These are phyloP conservation scores for Rhizopogon vesiculosus DNA, from an alignment of 768 basidiomycete species.

Conservation along the genomic window DNA sequence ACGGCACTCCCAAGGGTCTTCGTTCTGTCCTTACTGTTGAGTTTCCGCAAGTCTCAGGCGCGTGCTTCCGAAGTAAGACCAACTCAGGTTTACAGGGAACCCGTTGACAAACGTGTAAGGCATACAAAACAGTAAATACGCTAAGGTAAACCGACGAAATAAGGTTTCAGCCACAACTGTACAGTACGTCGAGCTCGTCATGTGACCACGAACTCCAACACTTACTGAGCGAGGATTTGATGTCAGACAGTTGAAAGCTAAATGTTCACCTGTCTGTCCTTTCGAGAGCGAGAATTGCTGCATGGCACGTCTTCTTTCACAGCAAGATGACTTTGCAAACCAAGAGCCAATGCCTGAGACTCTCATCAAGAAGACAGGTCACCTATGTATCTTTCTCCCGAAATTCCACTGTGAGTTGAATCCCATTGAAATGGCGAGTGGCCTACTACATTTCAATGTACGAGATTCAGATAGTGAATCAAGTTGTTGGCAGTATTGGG, in stretches of 20 bases:
- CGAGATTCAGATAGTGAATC: neutral
- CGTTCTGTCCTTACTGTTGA: constrained; percentile 28
- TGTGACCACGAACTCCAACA: no score
- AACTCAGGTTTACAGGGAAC: no score
- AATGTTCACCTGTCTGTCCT: constrained; percentile 34
- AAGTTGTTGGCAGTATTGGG: constrained; percentile 12
- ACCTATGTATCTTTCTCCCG: constrained; percentile 36
- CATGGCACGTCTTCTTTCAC: constrained; percentile 31
- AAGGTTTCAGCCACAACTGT: no score
- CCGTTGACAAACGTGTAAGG: no score
- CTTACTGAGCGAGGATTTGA: constrained; percentile 38
- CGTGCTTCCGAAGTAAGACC: no score
- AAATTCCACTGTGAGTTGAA: constrained; percentile 47
- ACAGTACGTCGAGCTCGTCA: no score
- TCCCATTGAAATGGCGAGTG: constrained; percentile 39
- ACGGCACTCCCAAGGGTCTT: constrained; percentile 31
- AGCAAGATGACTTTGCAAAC: constrained; percentile 37
- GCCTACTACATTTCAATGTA: neutral
- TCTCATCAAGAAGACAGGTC: constrained; percentile 25
- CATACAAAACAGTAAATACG: no score
- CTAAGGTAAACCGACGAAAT: no score
- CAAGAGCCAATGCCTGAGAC: constrained; percentile 30
- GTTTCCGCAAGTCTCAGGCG: no score
- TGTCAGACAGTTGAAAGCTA: constrained; percentile 25
- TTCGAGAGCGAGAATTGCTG: constrained; percentile 30